A percentile compares a stretch with the other conserved stretches of the same genome.
Evolutionary conservation across 495 filamentous ascomycete species (phyloP).

Genomic region (Lasiosphaeria ovina): DNA sequence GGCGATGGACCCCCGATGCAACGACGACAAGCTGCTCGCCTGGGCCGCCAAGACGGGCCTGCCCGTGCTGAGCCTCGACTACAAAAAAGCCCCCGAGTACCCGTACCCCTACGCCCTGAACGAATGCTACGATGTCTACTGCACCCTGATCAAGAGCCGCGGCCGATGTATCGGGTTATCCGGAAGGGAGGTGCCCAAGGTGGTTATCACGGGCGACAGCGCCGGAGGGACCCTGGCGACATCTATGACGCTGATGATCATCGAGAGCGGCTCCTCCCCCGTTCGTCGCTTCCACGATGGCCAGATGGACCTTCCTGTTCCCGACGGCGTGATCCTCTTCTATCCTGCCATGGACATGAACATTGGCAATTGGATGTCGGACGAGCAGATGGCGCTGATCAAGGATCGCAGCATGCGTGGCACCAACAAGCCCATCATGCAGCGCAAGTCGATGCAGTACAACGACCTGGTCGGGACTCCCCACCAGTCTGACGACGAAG

Average conservation of each 20-base stretch:
- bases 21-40: constrained; percentile 86
- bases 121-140: constrained; percentile 94
- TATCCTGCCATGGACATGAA: constrained; percentile 93
- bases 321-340: constrained; percentile 78
- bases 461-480: constrained; percentile 59
- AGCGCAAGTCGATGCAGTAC: constrained; percentile 70
- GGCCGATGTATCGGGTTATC: constrained; percentile 82
- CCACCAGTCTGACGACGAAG: constrained; percentile 61
- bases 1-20: constrained; percentile 85
- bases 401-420: constrained; percentile 75
- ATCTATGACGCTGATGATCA: constrained; percentile 78
- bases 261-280: constrained; percentile 64
- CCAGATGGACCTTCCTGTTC: constrained; percentile 65
- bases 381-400: constrained; percentile 94
- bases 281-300: constrained; percentile 52
- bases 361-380: constrained; percentile 98
- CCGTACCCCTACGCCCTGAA: constrained; percentile 95
- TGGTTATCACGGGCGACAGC: constrained; percentile 86
- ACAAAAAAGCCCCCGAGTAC: constrained; percentile 90
- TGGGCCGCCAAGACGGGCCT: constrained; percentile 86
- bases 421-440: constrained; percentile 72
- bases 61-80: constrained; percentile 87
- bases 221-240: constrained; percentile 90
- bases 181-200: constrained; percentile 66
- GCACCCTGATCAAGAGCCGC: constrained; percentile 68